A percentile compares a stretch with the other conserved stretches of the same genome.
phyloP scores from a whole-genome alignment of 768 basidiomycete species.

The Stropharia rugosoannulata region DNA sequence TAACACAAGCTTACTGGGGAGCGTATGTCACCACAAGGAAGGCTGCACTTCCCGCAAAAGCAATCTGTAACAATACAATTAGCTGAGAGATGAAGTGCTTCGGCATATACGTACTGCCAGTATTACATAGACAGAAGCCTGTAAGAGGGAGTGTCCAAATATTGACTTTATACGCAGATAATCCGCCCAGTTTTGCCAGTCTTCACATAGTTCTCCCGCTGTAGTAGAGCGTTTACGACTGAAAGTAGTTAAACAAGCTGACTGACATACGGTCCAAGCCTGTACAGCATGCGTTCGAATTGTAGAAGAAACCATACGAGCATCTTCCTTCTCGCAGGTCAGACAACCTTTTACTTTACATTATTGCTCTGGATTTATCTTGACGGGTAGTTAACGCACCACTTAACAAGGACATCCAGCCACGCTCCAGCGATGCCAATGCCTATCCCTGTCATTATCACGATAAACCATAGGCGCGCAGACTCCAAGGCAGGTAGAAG shows the following conservation, averaged over 20 bases:
- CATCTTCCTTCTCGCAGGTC: conserved; percentile 72
- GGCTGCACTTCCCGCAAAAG: conserved; percentile 64
- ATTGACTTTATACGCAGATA: conserved; percentile 52
- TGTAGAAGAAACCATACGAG: conserved; percentile 68
- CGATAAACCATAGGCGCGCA: conserved; percentile 64
- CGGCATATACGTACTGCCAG: conserved; percentile 50
- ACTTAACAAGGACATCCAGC: conserved; percentile 73
- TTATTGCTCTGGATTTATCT: background rate
- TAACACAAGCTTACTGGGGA: conserved; percentile 53
- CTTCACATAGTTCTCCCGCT: conserved; percentile 68
- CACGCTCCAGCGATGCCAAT: conserved; percentile 70
- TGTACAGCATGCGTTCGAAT: conserved; percentile 68
- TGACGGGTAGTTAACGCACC: conserved; percentile 38
- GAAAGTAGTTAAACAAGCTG: conserved; percentile 4
- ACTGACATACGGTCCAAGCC: conserved; percentile 54
- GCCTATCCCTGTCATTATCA: conserved; percentile 63
- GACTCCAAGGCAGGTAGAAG: conserved; percentile 56
- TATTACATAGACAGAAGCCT: conserved; percentile 61
- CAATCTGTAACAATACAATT: conserved; percentile 37
- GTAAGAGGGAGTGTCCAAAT: conserved; percentile 60
- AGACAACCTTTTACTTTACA: conserved; percentile 47
- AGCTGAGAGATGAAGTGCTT: background rate
- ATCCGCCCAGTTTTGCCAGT: conserved; percentile 72
- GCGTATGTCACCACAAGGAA: conserved; percentile 64
- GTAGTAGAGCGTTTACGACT: conserved; percentile 5